These are phyloP conservation scores for Karstenula rhodostoma DNA, from an alignment of 2,329 filamentous ascomycete species.

Conservation along the genomic window DNA sequence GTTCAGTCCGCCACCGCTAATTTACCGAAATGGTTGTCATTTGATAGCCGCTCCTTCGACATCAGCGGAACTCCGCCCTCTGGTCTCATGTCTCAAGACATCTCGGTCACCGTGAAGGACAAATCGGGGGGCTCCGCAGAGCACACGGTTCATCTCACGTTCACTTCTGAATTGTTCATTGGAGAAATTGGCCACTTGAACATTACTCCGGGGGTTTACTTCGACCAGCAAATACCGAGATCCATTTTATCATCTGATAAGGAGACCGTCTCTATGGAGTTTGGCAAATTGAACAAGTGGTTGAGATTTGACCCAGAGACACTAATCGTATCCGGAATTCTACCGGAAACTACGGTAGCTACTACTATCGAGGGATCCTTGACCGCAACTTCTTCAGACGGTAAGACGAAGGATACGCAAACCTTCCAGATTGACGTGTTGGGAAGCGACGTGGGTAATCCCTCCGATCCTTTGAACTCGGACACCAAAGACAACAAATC, in stretches of 20 bases:
- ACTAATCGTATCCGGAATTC: slow-evolving; percentile 58
- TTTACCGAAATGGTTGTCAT: slow-evolving; percentile 73
- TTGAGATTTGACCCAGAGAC: slow-evolving; percentile 58
- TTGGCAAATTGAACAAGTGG: slow-evolving; percentile 56
- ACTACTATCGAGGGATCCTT: slow-evolving; percentile 54
- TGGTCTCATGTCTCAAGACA: slow-evolving; percentile 66
- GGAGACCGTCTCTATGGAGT: slow-evolving; percentile 53
- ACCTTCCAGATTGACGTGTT: slow-evolving; percentile 54
- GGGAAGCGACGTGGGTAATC: slow-evolving; percentile 6
- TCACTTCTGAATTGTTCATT: slow-evolving; percentile 53
- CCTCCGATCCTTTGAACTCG: slow-evolving; percentile 19
- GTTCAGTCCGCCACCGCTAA: slow-evolving; percentile 62
- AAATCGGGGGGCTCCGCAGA: slow-evolving; percentile 67
- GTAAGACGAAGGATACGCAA: slow-evolving; percentile 49
- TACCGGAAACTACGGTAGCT: slow-evolving; percentile 53
- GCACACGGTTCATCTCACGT: slow-evolving; percentile 60
- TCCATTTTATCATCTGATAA: slow-evolving; percentile 52
- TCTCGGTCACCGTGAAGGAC: slow-evolving; percentile 69
- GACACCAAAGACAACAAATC: slow-evolving; percentile 13
- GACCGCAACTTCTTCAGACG: slow-evolving; percentile 48
- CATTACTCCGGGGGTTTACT: slow-evolving; percentile 58
- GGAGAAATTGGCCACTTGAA: slow-evolving; percentile 56
- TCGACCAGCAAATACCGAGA: slow-evolving; percentile 58
- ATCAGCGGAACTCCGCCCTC: slow-evolving; percentile 71
- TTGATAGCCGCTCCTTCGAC: slow-evolving; percentile 68